A percentile compares a stretch with the other conserved stretches of the same genome.
phyloP scores from a whole-genome alignment of 2,329 filamentous ascomycete species.

The Shiraia sp. region DNA sequence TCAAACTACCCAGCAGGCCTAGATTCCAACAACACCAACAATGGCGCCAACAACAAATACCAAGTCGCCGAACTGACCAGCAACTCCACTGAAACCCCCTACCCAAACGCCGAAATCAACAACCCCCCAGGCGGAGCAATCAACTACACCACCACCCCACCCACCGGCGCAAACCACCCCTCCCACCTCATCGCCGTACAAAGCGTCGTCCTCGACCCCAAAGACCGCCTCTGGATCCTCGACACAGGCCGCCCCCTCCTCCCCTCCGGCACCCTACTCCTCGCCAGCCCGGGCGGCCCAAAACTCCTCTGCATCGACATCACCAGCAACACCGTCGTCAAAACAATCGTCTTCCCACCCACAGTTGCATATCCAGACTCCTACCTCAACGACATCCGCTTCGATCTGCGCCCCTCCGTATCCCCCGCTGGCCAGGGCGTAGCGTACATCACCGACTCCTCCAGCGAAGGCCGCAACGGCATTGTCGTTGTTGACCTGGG shows the following conservation, averaged over 20 bases:
- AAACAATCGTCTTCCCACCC: conserved; percentile 56
- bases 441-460: conserved; percentile 59
- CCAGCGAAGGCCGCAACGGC: conserved; percentile 52
- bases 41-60: conserved; percentile 49
- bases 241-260: conserved; percentile 56
- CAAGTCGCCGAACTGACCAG: conserved; percentile 53
- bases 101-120: conserved; percentile 51
- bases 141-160: conserved; percentile 55
- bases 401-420: conserved; percentile 53
- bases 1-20: conserved; percentile 57
- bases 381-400: conserved; percentile 59
- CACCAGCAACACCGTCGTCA: conserved; percentile 50
- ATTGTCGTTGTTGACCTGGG: conserved; percentile 57
- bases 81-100: conserved; percentile 51
- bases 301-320: conserved; percentile 57
- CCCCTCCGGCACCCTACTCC: conserved; percentile 50
- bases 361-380: conserved; percentile 53
- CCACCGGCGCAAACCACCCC: conserved; percentile 52
- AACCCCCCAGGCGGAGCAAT: conserved; percentile 55
- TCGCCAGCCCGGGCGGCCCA: conserved; percentile 52
- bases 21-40: conserved; percentile 53
- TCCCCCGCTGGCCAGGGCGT: conserved; percentile 51
- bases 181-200: conserved; percentile 57
- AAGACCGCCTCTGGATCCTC: conserved; percentile 58
- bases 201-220: conserved; percentile 56